Conservation (phyloP, 768 basidiomycete species). For the Suillus variegatus region DNA sequence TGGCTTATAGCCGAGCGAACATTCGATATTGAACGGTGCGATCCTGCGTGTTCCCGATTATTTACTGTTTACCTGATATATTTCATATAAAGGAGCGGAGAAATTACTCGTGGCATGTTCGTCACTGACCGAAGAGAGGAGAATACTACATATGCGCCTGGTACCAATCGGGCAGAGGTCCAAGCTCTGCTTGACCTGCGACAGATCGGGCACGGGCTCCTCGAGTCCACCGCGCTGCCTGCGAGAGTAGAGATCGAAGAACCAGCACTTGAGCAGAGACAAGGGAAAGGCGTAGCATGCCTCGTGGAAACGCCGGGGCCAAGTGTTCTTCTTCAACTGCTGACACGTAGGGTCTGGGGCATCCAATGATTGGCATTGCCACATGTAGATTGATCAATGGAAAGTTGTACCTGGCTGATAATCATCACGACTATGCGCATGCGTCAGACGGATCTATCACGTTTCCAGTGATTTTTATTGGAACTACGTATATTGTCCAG, state of each 20-base stretch:
- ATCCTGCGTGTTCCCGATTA: background rate
- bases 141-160: slow-evolving; percentile 61
- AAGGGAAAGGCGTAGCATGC: slow-evolving; percentile 43
- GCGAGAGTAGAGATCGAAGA: slow-evolving; percentile 54
- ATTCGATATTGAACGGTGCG: slow-evolving; percentile 73
- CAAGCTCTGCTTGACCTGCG: slow-evolving; percentile 52
- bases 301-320: slow-evolving; percentile 69
- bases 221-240: slow-evolving; percentile 56
- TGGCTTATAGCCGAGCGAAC: slow-evolving; percentile 57
- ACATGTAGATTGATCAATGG: background rate
- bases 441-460: background rate
- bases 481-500: too few relatives aligned
- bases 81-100: slow-evolving; percentile 55
- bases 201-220: slow-evolving; percentile 32
- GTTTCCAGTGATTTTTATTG: too few relatives aligned
- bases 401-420: background rate
- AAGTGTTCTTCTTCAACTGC: slow-evolving; percentile 43
- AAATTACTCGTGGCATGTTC: slow-evolving; percentile 85
- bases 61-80: slow-evolving; percentile 4
- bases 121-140: slow-evolving; percentile 79
- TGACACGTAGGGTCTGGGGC: slow-evolving; percentile 62
- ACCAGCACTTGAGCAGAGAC: slow-evolving; percentile 1
- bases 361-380: background rate
- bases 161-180: slow-evolving; percentile 62
- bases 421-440: background rate